Conservation (phyloP, 2,329 filamentous ascomycete species). For the Diaporthe batatas region DNA sequence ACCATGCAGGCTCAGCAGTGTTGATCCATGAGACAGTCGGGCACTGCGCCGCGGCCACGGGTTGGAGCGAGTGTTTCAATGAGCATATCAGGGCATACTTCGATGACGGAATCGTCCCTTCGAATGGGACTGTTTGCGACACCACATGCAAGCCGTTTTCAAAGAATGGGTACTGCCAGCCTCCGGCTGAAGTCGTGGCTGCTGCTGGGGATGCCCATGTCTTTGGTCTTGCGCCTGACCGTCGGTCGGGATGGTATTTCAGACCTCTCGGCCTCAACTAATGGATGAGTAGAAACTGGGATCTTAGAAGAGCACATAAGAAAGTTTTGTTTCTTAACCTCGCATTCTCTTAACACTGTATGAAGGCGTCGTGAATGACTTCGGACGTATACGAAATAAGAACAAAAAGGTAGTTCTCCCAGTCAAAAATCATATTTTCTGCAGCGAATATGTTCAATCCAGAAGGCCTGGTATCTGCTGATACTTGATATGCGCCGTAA, state of each 20-base stretch:
- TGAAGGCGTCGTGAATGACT: too few relatives aligned
- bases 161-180: conserved; percentile 55
- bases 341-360: neutral
- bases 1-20: conserved; percentile 39
- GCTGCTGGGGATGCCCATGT: neutral
- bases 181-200: conserved; percentile 47
- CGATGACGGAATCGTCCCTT: conserved; percentile 36
- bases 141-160: conserved; percentile 37
- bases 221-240: neutral
- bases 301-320: too few relatives aligned
- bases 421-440: neutral
- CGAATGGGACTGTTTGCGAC: conserved; percentile 37
- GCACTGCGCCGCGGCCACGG: conserved; percentile 36
- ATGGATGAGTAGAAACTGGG: neutral
- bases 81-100: conserved; percentile 40
- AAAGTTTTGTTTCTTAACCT: neutral
- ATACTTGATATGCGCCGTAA: neutral
- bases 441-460: neutral
- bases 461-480: neutral
- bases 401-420: neutral
- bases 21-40: conserved; percentile 39
- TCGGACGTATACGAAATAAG: too few relatives aligned
- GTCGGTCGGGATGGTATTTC: neutral
- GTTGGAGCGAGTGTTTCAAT: conserved; percentile 43
- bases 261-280: neutral